Evolutionary conservation across 169 alveolate genomes (phyloP), one percentile per base, ranked within the genome.

Genomic region (Cystoisospora suis): DNA sequence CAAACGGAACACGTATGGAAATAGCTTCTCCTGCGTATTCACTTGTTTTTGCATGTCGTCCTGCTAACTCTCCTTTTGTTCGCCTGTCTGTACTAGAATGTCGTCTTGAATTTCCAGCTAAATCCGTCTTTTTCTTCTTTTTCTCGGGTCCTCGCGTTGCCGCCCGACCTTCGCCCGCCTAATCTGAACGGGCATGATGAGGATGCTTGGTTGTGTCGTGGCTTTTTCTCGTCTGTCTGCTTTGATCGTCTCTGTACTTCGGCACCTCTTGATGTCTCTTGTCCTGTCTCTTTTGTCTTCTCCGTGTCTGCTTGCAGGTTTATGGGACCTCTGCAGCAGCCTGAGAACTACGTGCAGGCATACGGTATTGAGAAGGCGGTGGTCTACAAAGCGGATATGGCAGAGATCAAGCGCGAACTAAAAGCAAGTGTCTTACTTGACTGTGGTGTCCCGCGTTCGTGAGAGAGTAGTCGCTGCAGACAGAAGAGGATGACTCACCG

Each of bases 291-390:
- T n/a, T n/a, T n/a, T n/a, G n/a, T n/a, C n/a, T n/a, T n/a, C n/a
- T n/a, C n/a, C n/a, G n/a, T n/a, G n/a, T n/a, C n/a, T n/a, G n/a
- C 75, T 15, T 15, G 4, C 83, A 72, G 83, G 32, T 72, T 72
- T 38, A 72, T 38, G 47, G 83, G 83, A 38, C 58, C 47, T 1
- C 47, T 38, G 83, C 83, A 56, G 58, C 20, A 29, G 27, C 45
- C 83, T 12, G 56, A 72, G 59, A 40, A 56, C 59, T 72, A 72
- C 83, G n/a, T 7, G 42, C 4, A 72, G 83, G n/a, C 12, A 36
- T 72, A 72, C 58, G 83, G 83, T 36, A 47, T 72, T 38, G 83
- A 72, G 59, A 38, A 20, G 23, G 83, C 56, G 36, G 32, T 72
- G 59, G 56, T 72, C 34, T 72, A 72, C 56, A 40, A 32, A 72